A percentile compares a stretch with the other conserved stretches of the same genome.
phyloP scores from a whole-genome alignment of 805 yeast species.

The Suhomyces sp. region DNA sequence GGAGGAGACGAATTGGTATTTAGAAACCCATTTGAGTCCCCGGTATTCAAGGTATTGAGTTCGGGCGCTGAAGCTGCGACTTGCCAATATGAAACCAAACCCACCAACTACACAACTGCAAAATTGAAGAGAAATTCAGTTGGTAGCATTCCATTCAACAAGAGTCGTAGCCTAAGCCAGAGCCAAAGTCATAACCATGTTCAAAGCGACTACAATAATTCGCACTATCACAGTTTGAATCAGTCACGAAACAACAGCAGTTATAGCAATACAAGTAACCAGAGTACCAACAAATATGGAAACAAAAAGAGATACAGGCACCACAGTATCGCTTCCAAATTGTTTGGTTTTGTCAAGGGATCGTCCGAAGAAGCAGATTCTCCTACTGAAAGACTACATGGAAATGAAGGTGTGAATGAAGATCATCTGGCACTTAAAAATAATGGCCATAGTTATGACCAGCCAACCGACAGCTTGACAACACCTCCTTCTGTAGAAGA shows the following conservation, averaged over 20 bases:
- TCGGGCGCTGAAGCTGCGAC: background rate
- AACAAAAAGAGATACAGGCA: constrained; percentile 1
- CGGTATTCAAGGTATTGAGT: background rate
- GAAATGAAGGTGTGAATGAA: background rate
- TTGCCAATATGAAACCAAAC: background rate
- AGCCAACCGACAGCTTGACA: background rate
- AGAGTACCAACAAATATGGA: background rate
- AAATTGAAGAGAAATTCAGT: background rate
- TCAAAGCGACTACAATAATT: background rate
- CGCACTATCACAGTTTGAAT: background rate
- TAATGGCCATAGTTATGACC: background rate
- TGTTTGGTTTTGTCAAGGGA: constrained; percentile 1
- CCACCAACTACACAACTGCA: constrained; percentile 1
- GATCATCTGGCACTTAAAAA: background rate
- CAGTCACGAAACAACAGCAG: background rate
- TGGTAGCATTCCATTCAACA: background rate
- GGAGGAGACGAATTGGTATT: constrained; percentile 7
- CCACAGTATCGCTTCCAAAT: constrained; percentile 4
- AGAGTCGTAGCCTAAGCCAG: background rate
- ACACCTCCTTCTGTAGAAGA: constrained; percentile 4
- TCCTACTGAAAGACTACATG: background rate
- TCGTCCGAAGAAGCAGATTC: constrained; percentile 5
- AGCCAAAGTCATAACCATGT: background rate
- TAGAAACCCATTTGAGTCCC: constrained; percentile 18
- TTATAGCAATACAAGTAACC: background rate